Evolutionary conservation across 306 rosid genomes (phyloP).

Genomic region (Casuarina cunninghamiana): DNA sequence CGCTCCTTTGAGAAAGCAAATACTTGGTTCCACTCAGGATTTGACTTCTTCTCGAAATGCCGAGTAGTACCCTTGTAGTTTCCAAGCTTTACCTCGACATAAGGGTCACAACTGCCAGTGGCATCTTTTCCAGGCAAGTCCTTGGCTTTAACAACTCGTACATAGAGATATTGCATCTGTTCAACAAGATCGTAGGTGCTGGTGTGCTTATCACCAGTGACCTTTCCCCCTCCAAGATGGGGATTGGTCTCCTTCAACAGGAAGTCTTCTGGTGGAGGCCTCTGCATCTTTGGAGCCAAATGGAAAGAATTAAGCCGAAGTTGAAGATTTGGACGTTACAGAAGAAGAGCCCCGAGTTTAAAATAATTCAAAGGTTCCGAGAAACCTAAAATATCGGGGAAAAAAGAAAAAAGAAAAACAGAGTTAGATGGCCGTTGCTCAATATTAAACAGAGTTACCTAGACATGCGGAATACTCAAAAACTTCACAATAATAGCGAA

Average conservation of each 20-base stretch:
- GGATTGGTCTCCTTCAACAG: slow-evolving; percentile 93
- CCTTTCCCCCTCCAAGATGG: slow-evolving; percentile 94
- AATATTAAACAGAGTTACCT: slow-evolving; percentile 37
- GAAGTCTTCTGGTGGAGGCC: slow-evolving; percentile 90
- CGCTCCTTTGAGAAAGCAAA: slow-evolving; percentile 90
- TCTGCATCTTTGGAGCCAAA: slow-evolving; percentile 64
- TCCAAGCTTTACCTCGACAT: slow-evolving; percentile 83
- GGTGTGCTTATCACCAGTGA: slow-evolving; percentile 82
- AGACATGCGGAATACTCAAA: slow-evolving; percentile 47
- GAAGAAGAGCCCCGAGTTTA: slow-evolving; percentile 19
- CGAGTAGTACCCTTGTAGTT: slow-evolving; percentile 93
- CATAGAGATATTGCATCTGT: slow-evolving; percentile 99
- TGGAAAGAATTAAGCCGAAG: slow-evolving; percentile 26
- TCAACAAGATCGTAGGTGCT: slow-evolving; percentile 98
- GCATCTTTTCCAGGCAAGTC: slow-evolving; percentile 83
- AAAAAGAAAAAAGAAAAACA: slow-evolving; percentile 42
- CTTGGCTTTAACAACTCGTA: slow-evolving; percentile 86
- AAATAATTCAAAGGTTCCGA: slow-evolving; percentile 45
- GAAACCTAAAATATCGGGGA: slow-evolving; percentile 53
- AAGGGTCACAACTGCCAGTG: slow-evolving; percentile 94
- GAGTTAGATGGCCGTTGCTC: slow-evolving; percentile 58
- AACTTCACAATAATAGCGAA: slow-evolving; percentile 17
- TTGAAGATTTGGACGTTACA: slow-evolving; percentile 21
- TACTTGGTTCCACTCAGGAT: slow-evolving; percentile 96
- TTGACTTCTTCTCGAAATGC: slow-evolving; percentile 88